phyloP scores from a whole-genome alignment of 2,329 filamentous ascomycete species.

The Aspergillus proliferans region DNA sequence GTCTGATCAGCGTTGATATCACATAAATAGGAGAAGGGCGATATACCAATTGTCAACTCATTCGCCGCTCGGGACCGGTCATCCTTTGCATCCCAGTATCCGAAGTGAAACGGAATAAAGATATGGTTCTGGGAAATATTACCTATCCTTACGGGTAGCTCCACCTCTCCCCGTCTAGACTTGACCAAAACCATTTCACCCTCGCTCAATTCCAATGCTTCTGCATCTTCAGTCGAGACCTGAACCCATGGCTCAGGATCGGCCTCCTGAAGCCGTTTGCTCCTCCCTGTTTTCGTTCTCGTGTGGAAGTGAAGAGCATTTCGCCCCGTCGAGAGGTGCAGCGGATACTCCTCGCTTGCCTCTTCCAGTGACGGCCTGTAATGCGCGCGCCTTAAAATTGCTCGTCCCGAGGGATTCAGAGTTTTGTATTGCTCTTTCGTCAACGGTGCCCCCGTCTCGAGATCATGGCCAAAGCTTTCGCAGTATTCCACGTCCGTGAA shows the following conservation, averaged over 20 bases:
- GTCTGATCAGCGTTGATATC: not conserved
- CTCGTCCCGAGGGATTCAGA: conserved; percentile 28
- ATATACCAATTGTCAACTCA: conserved; percentile 31
- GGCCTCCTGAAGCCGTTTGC: conserved; percentile 23
- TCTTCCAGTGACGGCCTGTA: conserved; percentile 25
- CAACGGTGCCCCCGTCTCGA: conserved; percentile 31
- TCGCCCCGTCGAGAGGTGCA: conserved; percentile 28
- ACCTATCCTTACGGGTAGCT: conserved; percentile 24
- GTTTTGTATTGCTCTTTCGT: conserved; percentile 23
- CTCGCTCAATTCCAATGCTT: conserved; percentile 15
- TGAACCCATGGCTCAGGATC: conserved; percentile 24
- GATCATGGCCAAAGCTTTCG: conserved; percentile 33
- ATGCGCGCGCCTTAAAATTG: conserved; percentile 30
- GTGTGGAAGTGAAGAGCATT: conserved; percentile 34
- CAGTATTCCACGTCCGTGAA: conserved; percentile 32
- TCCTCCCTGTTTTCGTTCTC: conserved; percentile 31
- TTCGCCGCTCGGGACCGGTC: conserved; percentile 30
- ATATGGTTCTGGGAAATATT: conserved; percentile 25
- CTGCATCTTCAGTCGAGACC: conserved; percentile 26
- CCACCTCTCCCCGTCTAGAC: conserved; percentile 24
- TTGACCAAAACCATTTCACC: conserved; percentile 28
- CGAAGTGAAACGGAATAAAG: conserved; percentile 38
- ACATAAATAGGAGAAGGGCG: not conserved
- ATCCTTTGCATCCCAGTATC: conserved; percentile 31
- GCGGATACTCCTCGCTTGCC: conserved; percentile 26